A percentile compares a stretch with the other conserved stretches of the same genome.
These are phyloP conservation scores for Grosmannia huntii DNA, from an alignment of 2,329 filamentous ascomycete species.

Conservation along the genomic window DNA sequence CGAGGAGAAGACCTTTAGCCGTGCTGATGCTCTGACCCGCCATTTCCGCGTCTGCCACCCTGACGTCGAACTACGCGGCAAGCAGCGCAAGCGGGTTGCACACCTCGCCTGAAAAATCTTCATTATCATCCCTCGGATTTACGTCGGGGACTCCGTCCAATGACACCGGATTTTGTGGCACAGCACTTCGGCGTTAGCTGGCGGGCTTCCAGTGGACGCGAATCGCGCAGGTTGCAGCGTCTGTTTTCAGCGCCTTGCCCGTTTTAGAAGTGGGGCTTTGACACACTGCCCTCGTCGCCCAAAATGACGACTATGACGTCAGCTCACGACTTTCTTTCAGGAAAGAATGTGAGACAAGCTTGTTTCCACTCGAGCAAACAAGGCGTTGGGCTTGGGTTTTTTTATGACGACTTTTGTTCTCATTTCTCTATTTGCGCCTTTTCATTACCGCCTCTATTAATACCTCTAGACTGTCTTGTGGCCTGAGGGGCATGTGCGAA, in stretches of 20 bases:
- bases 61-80: constrained; percentile 69
- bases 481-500: neutral
- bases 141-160: neutral
- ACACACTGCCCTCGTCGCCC: neutral
- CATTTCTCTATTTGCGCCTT: neutral
- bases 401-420: neutral
- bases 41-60: constrained; percentile 94
- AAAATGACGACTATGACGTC: neutral
- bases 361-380: neutral
- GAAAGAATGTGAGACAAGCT: neutral
- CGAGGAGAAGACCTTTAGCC: constrained; percentile 93
- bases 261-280: neutral
- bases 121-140: neutral
- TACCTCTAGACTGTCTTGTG: neutral
- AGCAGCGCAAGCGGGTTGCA: constrained; percentile 29
- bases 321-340: neutral
- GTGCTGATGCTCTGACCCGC: constrained; percentile 84
- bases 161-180: neutral
- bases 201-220: neutral
- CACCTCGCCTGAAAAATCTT: neutral
- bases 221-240: neutral
- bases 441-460: neutral
- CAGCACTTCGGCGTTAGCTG: neutral
- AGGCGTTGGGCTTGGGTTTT: neutral
- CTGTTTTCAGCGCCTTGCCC: neutral